These are phyloP conservation scores for Austroboletus novae-zelandiae DNA, from an alignment of 1,284 basidiomycete genomes.

Conservation along the genomic window DNA sequence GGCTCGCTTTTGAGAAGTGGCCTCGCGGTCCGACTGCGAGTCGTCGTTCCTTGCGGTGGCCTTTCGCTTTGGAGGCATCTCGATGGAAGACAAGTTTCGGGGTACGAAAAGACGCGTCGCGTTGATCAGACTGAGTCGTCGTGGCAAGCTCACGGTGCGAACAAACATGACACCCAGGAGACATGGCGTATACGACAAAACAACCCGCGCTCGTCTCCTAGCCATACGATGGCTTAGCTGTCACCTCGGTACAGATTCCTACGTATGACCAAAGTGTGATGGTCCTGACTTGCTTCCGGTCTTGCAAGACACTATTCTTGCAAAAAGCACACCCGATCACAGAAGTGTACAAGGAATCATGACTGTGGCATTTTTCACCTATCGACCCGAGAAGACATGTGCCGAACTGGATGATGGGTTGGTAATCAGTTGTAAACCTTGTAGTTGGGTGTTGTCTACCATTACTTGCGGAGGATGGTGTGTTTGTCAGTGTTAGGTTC, in stretches of 20 bases:
- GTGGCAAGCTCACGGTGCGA: neutral
- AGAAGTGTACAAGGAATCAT: no score
- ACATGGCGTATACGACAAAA: no score
- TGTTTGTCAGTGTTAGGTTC: constrained; percentile 21
- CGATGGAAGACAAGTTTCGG: neutral
- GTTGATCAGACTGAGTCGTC: neutral
- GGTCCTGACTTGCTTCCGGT: constrained; percentile 1
- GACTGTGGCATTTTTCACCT: no score
- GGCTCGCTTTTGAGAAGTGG: constrained; percentile 22
- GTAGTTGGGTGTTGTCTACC: no score
- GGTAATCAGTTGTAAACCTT: no score
- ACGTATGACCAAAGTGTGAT: constrained; percentile 34
- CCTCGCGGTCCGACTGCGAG: constrained; percentile 20
- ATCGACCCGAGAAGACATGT: no score
- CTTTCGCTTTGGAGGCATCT: constrained; percentile 34
- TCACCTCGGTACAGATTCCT: constrained; percentile 53
- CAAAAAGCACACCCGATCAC: no score
- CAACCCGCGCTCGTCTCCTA: constrained; percentile 1
- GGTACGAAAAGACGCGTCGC: constrained; percentile 4
- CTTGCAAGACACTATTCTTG: constrained; percentile 21
- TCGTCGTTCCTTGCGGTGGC: constrained; percentile 19
- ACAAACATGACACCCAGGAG: neutral
- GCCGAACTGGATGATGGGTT: no score
- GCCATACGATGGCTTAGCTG: constrained; percentile 39
- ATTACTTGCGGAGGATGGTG: no score